These are phyloP conservation scores for Sarcomyxa edulis DNA, from an alignment of 768 basidiomycete genomes.

Conservation along the genomic window DNA sequence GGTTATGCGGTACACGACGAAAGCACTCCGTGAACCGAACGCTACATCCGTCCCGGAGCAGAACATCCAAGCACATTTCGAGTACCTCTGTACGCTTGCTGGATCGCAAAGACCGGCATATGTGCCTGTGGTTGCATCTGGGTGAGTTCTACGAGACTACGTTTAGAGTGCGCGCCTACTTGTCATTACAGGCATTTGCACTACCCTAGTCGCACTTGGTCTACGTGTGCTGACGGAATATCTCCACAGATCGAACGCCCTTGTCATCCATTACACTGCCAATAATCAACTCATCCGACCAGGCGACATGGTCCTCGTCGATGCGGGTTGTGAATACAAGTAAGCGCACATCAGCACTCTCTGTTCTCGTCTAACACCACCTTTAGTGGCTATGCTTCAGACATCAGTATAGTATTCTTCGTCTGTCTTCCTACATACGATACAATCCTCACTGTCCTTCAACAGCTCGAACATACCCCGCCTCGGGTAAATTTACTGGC, in stretches of 20 bases:
- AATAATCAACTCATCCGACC: constrained; percentile 75
- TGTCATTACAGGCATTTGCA: too few species aligned
- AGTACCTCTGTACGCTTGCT: constrained; percentile 74
- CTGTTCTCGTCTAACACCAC: constrained; percentile 3
- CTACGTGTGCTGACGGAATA: background rate
- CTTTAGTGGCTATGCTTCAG: constrained; percentile 83
- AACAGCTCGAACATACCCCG: constrained; percentile 84
- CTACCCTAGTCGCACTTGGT: too few species aligned
- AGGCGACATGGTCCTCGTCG: constrained; percentile 78
- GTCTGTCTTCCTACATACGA: background rate
- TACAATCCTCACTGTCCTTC: constrained; percentile 6
- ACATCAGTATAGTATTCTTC: constrained; percentile 65
- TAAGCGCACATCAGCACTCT: constrained; percentile 23
- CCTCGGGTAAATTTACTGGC: constrained; percentile 69
- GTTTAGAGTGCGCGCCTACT: too few species aligned
- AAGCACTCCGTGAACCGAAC: too few species aligned
- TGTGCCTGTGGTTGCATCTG: constrained; percentile 95
- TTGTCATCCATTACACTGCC: constrained; percentile 91
- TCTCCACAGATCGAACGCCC: constrained; percentile 64
- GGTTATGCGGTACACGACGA: too few species aligned
- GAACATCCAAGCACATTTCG: constrained; percentile 95
- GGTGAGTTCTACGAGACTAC: constrained; percentile 57
- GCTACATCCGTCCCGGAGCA: too few species aligned
- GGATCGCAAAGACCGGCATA: constrained; percentile 92
- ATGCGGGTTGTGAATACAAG: constrained; percentile 94